phyloP scores from a whole-genome alignment of 2,329 filamentous ascomycete genomes.

The Aspergillus neotritici region DNA sequence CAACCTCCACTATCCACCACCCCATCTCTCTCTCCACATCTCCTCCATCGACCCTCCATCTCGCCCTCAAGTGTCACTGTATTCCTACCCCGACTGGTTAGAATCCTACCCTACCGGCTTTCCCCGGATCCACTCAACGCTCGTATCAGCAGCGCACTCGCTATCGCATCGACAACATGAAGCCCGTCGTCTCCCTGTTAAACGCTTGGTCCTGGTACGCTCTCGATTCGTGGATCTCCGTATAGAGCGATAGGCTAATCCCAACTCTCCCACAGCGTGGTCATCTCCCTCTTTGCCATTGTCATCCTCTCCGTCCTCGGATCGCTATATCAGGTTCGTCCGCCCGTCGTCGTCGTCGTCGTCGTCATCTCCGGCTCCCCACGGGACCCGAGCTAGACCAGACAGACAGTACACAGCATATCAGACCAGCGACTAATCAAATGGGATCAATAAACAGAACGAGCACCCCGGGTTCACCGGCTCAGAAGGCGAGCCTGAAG shows the following conservation, averaged over 20 bases:
- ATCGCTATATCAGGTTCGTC: slow-evolving; percentile 63
- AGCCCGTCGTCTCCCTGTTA: slow-evolving; percentile 84
- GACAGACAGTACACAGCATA: no score
- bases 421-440: no score
- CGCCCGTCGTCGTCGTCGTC: slow-evolving; percentile 2
- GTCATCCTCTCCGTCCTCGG: slow-evolving; percentile 62
- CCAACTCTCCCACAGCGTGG: slow-evolving; percentile 53
- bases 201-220: slow-evolving; percentile 93
- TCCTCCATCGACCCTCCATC: no score
- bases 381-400: neutral
- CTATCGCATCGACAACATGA: slow-evolving; percentile 58
- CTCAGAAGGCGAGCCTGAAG: slow-evolving; percentile 60
- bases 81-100: neutral
- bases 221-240: slow-evolving; percentile 11
- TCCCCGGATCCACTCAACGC: slow-evolving; percentile 1
- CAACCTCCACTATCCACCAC: no score
- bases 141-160: slow-evolving; percentile 1
- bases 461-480: slow-evolving; percentile 83
- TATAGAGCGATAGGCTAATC: neutral
- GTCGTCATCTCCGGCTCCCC: neutral
- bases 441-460: slow-evolving; percentile 31
- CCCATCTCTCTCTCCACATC: no score
- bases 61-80: no score
- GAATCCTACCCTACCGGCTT: neutral
- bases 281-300: slow-evolving; percentile 60